Percentiles rank a stretch among this genome's conserved stretches.
Evolutionary conservation across 2,329 filamentous ascomycete genomes (phyloP).

Genomic region (Nothopassalora personata): DNA sequence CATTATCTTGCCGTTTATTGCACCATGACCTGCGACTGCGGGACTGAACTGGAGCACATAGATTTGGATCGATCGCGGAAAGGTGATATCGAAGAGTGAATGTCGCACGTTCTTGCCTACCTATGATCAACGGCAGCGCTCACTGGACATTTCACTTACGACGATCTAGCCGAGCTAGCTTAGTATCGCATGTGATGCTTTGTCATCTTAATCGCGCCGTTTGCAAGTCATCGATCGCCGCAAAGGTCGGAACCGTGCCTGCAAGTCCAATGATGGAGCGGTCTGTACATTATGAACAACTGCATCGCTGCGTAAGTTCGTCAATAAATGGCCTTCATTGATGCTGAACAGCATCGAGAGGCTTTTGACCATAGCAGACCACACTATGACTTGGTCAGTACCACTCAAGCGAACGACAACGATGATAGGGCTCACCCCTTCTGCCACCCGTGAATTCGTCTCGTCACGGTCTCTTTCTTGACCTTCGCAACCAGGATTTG

Average conservation of each 20-base stretch:
- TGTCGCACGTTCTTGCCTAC: not conserved
- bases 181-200: no score
- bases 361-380: slow-evolving; percentile 8
- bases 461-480: slow-evolving; percentile 32
- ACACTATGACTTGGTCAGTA: not conserved
- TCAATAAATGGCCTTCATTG: not conserved
- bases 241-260: not conserved
- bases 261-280: not conserved
- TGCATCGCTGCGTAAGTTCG: not conserved
- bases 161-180: not conserved
- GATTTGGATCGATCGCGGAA: no score
- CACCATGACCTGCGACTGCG: no score
- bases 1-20: no score
- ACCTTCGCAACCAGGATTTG: slow-evolving; percentile 43
- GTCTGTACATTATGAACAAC: not conserved
- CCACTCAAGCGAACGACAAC: not conserved
- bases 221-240: no score
- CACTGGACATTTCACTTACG: not conserved
- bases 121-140: no score
- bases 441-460: slow-evolving; percentile 11
- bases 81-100: no score
- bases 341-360: not conserved
- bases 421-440: slow-evolving; percentile 8
- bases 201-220: no score
- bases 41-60: no score